A percentile compares a stretch with the other conserved stretches of the same genome.
phyloP scores from a whole-genome alignment of 768 basidiomycete species.

The Lanmaoa pseudosensibilis region DNA sequence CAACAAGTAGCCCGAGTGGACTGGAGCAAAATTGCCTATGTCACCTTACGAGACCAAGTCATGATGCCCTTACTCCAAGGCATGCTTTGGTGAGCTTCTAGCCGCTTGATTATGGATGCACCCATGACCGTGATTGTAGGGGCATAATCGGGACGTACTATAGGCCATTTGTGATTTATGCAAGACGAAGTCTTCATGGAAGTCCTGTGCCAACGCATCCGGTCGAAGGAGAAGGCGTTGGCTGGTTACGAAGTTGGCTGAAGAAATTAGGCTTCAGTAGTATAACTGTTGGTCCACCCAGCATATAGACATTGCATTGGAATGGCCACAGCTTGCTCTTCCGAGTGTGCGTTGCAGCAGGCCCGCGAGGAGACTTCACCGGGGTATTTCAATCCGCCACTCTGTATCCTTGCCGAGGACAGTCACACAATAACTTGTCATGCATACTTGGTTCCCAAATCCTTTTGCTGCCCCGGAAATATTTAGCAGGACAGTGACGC shows the following conservation, averaged over 20 bases:
- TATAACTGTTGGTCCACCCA: conserved; percentile 28
- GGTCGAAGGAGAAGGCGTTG: conserved; percentile 32
- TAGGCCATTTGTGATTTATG: conserved; percentile 27
- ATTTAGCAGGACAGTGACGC: background rate
- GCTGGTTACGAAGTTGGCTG: conserved; percentile 31
- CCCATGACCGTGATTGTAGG: conserved; percentile 19
- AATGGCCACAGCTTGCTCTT: background rate
- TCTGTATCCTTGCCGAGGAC: background rate
- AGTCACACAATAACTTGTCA: background rate
- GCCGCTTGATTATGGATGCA: background rate
- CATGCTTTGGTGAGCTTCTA: conserved; percentile 53
- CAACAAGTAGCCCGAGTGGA: conserved; percentile 45
- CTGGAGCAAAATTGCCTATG: conserved; percentile 60
- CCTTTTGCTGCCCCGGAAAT: background rate
- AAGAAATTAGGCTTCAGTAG: conserved; percentile 32
- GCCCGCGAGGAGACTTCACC: background rate
- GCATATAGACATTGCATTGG: conserved; percentile 11
- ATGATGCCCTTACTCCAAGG: conserved; percentile 69
- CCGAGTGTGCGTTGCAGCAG: background rate
- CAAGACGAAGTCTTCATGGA: conserved; percentile 18
- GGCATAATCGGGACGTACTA: conserved; percentile 34
- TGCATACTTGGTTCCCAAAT: background rate
- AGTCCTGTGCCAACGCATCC: conserved; percentile 10
- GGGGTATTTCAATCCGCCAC: background rate
- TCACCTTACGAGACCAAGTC: conserved; percentile 68